Conservation (phyloP, 805 yeast species). For the Metschnikowia colocasiae region DNA sequence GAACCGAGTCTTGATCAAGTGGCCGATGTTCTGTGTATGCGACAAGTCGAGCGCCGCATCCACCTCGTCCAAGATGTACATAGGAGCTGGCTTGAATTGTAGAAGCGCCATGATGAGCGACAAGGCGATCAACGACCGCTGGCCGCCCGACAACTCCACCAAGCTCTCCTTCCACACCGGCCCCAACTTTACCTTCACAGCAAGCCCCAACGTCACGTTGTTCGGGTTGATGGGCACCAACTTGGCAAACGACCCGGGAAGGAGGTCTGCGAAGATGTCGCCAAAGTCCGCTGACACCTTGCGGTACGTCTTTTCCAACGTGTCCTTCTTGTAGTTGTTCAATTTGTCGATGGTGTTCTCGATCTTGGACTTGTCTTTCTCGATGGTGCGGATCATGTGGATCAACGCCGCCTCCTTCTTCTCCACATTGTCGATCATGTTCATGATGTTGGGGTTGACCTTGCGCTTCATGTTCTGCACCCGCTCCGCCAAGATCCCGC, state of each 20-base stretch:
- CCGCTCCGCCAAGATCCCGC: slow-evolving; percentile 52
- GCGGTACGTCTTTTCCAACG: slow-evolving; percentile 78
- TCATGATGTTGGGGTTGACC: slow-evolving; percentile 83
- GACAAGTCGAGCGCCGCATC: slow-evolving; percentile 97
- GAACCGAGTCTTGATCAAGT: slow-evolving; percentile 88
- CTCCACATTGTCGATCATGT: slow-evolving; percentile 87
- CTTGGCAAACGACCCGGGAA: slow-evolving; percentile 89
- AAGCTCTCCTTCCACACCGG: slow-evolving; percentile 93
- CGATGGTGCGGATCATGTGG: slow-evolving; percentile 80
- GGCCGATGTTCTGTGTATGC: slow-evolving; percentile 97
- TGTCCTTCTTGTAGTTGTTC: slow-evolving; percentile 80
- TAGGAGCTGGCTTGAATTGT: slow-evolving; percentile 96
- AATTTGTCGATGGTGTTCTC: slow-evolving; percentile 81
- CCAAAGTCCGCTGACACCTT: slow-evolving; percentile 91
- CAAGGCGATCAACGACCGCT: slow-evolving; percentile 87
- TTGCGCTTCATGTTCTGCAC: slow-evolving; percentile 71
- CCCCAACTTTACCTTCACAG: slow-evolving; percentile 86
- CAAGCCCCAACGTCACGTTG: slow-evolving; percentile 86
- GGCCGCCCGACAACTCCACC: slow-evolving; percentile 96
- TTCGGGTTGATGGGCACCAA: slow-evolving; percentile 75
- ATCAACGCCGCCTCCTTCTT: slow-evolving; percentile 76
- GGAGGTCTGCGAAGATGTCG: slow-evolving; percentile 75
- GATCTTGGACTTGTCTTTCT: slow-evolving; percentile 83
- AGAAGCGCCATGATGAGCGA: slow-evolving; percentile 87
- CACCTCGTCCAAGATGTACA: slow-evolving; percentile 96